A percentile compares a stretch with the other conserved stretches of the same genome.
Evolutionary conservation across 2,329 filamentous ascomycete species (phyloP).

Genomic region (Ophiocordyceps polyrhachis-furcata): DNA sequence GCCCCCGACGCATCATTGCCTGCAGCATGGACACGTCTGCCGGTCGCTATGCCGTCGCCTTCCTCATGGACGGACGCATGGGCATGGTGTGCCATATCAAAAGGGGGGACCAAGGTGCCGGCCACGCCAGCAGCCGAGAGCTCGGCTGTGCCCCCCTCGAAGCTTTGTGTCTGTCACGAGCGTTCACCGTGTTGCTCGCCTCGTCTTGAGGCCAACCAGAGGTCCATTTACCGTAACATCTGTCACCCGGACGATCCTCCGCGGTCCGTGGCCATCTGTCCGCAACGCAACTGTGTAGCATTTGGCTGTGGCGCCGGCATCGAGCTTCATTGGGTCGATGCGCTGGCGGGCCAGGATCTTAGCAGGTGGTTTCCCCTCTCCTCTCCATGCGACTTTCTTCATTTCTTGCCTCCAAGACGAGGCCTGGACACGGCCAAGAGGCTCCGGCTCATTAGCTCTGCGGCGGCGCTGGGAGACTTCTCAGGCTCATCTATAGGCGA

Average conservation of each 20-base stretch:
- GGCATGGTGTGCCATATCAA: slow-evolving; percentile 41
- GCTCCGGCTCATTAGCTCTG: slow-evolving; percentile 42
- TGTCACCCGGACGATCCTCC: slow-evolving; percentile 44
- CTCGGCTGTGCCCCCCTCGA: slow-evolving; percentile 1
- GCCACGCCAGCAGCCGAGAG: slow-evolving; percentile 2
- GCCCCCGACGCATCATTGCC: slow-evolving; percentile 35
- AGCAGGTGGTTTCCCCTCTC: slow-evolving; percentile 36
- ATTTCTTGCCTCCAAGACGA: slow-evolving; percentile 39
- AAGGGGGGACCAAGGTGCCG: slow-evolving; percentile 5
- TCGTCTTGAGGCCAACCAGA: slow-evolving; percentile 13
- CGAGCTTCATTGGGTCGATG: slow-evolving; percentile 40
- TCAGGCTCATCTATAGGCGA: slow-evolving; percentile 6
- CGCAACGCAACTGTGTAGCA: slow-evolving; percentile 43
- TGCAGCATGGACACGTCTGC: slow-evolving; percentile 45
- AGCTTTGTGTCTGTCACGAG: slow-evolving; percentile 9
- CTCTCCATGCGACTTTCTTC: slow-evolving; percentile 34
- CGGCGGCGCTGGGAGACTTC: slow-evolving; percentile 18
- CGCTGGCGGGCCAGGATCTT: slow-evolving; percentile 25
- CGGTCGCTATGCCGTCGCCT: slow-evolving; percentile 33
- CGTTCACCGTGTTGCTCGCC: slow-evolving; percentile 7
- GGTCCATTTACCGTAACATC: slow-evolving; percentile 23
- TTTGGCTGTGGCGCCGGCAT: slow-evolving; percentile 45
- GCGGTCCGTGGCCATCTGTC: slow-evolving; percentile 45
- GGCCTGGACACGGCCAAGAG: slow-evolving; percentile 31
- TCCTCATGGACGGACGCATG: slow-evolving; percentile 38